A percentile compares a stretch with the other conserved stretches of the same genome.
These are phyloP conservation scores for Sarocladium brachiariae DNA, from an alignment of 2,329 filamentous ascomycete species.

Conservation along the genomic window DNA sequence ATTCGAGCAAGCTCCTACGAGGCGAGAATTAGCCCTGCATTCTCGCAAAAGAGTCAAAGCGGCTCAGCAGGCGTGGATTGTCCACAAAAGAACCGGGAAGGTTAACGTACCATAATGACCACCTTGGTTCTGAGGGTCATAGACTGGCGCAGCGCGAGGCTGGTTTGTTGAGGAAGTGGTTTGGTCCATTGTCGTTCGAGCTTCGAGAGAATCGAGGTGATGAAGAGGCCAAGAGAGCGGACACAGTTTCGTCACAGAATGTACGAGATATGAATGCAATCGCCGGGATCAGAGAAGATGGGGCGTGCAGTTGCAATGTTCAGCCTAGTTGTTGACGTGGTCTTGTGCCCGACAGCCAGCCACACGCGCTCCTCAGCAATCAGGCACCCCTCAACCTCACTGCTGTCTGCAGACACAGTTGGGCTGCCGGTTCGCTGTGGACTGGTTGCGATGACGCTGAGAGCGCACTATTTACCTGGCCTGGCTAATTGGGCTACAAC, in stretches of 20 bases:
- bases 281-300: not conserved
- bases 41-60: not conserved
- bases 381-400: not conserved
- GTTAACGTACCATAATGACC: slow-evolving; percentile 67
- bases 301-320: not conserved
- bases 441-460: slow-evolving; percentile 1
- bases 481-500: not conserved
- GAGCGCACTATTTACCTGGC: not conserved
- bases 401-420: no score
- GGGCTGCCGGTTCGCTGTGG: no score
- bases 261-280: no score
- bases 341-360: not conserved
- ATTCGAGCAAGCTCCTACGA: slow-evolving; percentile 39
- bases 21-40: slow-evolving; percentile 16
- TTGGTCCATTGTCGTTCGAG: slow-evolving; percentile 28
- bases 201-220: no score
- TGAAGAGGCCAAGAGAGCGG: no score
- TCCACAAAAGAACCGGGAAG: not conserved
- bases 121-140: slow-evolving; percentile 60
- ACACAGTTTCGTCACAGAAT: no score
- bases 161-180: slow-evolving; percentile 48
- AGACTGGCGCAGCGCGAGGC: slow-evolving; percentile 56
- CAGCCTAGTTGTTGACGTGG: slow-evolving; percentile 1
- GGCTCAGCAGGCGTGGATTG: not conserved
- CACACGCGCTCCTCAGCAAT: not conserved